phyloP scores from a whole-genome alignment of 768 basidiomycete genomes.

The Pleurotus tuber-regium region DNA sequence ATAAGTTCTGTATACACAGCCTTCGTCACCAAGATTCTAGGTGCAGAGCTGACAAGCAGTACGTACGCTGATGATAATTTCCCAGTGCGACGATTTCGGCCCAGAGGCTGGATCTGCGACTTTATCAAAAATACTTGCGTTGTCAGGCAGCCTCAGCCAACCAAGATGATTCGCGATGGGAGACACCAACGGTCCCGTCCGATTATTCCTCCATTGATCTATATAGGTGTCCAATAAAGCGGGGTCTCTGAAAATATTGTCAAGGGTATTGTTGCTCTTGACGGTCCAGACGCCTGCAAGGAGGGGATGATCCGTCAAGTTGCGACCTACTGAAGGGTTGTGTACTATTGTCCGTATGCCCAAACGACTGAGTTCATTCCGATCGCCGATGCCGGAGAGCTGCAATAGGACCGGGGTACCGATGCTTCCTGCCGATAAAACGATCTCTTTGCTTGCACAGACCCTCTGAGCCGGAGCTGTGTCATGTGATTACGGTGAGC shows the following conservation, averaged over 20 bases:
- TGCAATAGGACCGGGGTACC: slow-evolving; percentile 23
- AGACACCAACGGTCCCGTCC: slow-evolving; percentile 20
- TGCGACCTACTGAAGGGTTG: slow-evolving; percentile 24
- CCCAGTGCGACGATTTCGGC: slow-evolving; percentile 32
- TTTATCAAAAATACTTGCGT: slow-evolving; percentile 26
- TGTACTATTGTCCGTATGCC: slow-evolving; percentile 16
- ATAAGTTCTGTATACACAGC: too few species aligned
- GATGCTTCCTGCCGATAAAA: slow-evolving; percentile 27
- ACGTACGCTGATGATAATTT: slow-evolving; percentile 29
- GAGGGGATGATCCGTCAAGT: slow-evolving; percentile 23
- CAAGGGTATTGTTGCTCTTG: slow-evolving; percentile 15
- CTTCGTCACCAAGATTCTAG: background rate
- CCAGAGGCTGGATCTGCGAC: slow-evolving; percentile 35
- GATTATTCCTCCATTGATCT: slow-evolving; percentile 16
- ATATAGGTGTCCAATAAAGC: slow-evolving; percentile 12
- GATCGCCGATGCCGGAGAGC: slow-evolving; percentile 24
- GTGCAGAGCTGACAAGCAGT: background rate
- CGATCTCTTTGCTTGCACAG: slow-evolving; percentile 20
- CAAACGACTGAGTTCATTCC: background rate
- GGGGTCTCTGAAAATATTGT: slow-evolving; percentile 12
- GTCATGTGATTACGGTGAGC: background rate
- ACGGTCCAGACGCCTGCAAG: background rate
- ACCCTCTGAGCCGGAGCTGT: background rate
- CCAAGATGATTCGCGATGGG: slow-evolving; percentile 13
- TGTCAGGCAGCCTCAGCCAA: slow-evolving; percentile 23